phyloP scores from a whole-genome alignment of 2,329 filamentous ascomycete genomes.

The Graphilbum fragrans region DNA sequence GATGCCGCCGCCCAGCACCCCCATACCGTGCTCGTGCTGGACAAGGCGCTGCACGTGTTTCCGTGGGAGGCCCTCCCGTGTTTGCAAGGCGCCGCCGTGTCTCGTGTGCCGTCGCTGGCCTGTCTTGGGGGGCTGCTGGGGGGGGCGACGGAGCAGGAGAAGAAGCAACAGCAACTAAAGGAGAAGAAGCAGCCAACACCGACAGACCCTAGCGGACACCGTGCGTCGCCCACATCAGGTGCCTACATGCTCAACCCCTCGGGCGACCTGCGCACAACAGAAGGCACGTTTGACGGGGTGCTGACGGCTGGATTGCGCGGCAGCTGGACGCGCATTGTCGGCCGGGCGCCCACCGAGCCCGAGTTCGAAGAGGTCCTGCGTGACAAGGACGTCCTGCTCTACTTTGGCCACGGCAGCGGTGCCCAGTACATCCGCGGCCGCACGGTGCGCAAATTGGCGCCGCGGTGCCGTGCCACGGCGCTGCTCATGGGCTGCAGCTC shows the following conservation, averaged over 20 bases:
- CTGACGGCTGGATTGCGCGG: conserved; percentile 50
- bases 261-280: conserved; percentile 69
- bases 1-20: conserved; percentile 18
- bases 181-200: conserved; percentile 6
- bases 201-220: conserved; percentile 30
- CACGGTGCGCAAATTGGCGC: conserved; percentile 60
- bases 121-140: conserved; percentile 64
- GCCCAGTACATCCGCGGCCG: conserved; percentile 86
- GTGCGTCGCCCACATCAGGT: conserved; percentile 40
- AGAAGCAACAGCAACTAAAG: not conserved
- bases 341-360: conserved; percentile 58
- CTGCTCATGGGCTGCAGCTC: conserved; percentile 94
- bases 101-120: conserved; percentile 75
- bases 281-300: conserved; percentile 57
- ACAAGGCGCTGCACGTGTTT: conserved; percentile 82
- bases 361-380: conserved; percentile 63
- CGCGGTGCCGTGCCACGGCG: conserved; percentile 60
- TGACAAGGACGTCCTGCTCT: conserved; percentile 62
- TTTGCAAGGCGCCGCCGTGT: conserved; percentile 66
- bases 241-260: conserved; percentile 85
- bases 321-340: conserved; percentile 58
- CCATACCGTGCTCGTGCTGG: conserved; percentile 81
- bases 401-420: conserved; percentile 93
- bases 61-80: conserved; percentile 95
- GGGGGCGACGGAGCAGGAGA: too few species aligned